phyloP scores from a whole-genome alignment of 441 rosid genomes.

The Codiaeum variegatum region DNA sequence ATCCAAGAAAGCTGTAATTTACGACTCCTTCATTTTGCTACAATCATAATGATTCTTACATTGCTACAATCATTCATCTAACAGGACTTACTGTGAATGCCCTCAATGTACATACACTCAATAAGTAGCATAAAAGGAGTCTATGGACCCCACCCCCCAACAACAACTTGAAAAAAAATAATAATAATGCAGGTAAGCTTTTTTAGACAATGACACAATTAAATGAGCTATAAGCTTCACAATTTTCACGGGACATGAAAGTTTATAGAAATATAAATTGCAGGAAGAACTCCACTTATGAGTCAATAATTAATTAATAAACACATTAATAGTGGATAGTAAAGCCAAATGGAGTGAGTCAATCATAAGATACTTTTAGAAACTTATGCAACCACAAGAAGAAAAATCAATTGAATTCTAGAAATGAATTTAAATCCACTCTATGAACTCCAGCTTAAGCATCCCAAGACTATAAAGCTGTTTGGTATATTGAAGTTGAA shows the following conservation, averaged over 20 bases:
- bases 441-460: neutral
- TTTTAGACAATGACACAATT: neutral
- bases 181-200: neutral
- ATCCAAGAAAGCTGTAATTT: neutral
- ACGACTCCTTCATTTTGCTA: neutral
- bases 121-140: neutral
- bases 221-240: neutral
- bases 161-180: neutral
- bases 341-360: neutral
- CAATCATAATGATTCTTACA: neutral
- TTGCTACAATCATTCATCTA: neutral
- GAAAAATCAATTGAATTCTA: neutral
- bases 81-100: neutral
- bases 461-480: neutral
- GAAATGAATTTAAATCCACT: neutral
- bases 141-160: neutral
- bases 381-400: neutral
- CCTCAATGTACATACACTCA: neutral
- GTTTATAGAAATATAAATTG: neutral
- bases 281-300: neutral
- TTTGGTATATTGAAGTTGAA: neutral
- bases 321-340: neutral
- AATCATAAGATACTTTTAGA: neutral
- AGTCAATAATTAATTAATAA: neutral
- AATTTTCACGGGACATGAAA: neutral